Percentiles rank a stretch among this genome's conserved stretches.
These are phyloP conservation scores for Penicillium verhagenii DNA, from an alignment of 495 filamentous ascomycete species.

Conservation along the genomic window DNA sequence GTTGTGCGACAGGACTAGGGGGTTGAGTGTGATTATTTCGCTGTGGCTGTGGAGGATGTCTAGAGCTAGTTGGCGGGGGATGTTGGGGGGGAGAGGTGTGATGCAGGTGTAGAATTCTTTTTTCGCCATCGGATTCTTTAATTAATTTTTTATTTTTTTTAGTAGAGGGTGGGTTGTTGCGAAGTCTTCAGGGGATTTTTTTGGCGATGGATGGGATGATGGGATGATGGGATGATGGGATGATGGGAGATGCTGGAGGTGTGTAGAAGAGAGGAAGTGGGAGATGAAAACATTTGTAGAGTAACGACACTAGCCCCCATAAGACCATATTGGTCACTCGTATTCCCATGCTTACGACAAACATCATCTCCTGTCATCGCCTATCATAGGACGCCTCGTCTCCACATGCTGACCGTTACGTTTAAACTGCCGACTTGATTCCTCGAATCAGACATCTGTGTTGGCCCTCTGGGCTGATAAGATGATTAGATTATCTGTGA, in stretches of 20 bases:
- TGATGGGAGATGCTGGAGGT: not conserved
- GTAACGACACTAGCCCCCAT: too few species aligned
- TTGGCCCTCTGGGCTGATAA: not conserved
- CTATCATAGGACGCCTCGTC: not conserved
- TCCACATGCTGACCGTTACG: slow-evolving; percentile 2
- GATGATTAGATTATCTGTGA: not conserved
- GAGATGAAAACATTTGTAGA: not conserved
- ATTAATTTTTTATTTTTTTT: too few species aligned
- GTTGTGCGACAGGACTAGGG: slow-evolving; percentile 68
- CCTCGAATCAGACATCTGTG: not conserved
- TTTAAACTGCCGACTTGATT: not conserved
- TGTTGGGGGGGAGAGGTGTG: slow-evolving; percentile 65
- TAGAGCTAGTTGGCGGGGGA: slow-evolving; percentile 65
- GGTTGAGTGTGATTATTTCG: slow-evolving; percentile 81
- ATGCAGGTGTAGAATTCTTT: slow-evolving; percentile 55
- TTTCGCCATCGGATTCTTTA: slow-evolving; percentile 26
- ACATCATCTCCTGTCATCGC: not conserved
- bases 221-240: not conserved
- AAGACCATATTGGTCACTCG: not conserved
- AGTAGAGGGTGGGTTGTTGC: too few species aligned
- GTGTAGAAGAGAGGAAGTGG: not conserved
- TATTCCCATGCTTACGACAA: not conserved
- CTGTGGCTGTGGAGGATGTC: slow-evolving; percentile 68
- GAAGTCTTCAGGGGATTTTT: too few species aligned
- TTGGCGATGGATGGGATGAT: too few species aligned